phyloP scores from a whole-genome alignment of 2,329 filamentous ascomycete genomes.

The Mycosphaerelloides madeirae region DNA sequence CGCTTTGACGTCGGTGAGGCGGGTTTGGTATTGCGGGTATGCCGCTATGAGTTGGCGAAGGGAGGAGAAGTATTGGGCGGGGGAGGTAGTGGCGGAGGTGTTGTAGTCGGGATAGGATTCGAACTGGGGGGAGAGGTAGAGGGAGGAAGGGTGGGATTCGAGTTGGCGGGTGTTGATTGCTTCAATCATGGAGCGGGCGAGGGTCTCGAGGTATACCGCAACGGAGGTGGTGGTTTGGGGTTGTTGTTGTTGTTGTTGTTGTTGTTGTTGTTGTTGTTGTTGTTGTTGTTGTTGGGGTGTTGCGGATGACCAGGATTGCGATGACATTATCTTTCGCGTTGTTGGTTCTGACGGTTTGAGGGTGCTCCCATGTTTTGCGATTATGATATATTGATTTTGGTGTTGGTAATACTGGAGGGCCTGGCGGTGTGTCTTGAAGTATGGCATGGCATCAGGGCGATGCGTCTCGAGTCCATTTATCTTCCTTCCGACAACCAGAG shows the following conservation, averaged over 20 bases:
- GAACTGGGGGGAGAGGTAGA: not conserved
- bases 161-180: not conserved
- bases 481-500: no score
- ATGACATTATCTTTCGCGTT: not conserved
- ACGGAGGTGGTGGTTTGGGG: not conserved
- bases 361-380: no score
- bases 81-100: not conserved
- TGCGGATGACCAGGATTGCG: not conserved
- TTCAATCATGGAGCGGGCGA: not conserved
- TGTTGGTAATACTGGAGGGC: no score
- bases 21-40: constrained; percentile 1
- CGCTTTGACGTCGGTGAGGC: not conserved
- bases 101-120: not conserved
- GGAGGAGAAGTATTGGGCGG: not conserved
- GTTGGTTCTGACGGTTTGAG: no score
- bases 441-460: no score
- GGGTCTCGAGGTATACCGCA: not conserved
- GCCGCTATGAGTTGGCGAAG: not conserved
- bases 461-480: no score
- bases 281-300: not conserved
- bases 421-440: no score
- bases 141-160: not conserved
- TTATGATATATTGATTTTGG: no score
- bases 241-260: not conserved
- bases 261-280: not conserved